phyloP scores from a whole-genome alignment of 108 stramenopile species.

The Cyclotella atomus region DNA sequence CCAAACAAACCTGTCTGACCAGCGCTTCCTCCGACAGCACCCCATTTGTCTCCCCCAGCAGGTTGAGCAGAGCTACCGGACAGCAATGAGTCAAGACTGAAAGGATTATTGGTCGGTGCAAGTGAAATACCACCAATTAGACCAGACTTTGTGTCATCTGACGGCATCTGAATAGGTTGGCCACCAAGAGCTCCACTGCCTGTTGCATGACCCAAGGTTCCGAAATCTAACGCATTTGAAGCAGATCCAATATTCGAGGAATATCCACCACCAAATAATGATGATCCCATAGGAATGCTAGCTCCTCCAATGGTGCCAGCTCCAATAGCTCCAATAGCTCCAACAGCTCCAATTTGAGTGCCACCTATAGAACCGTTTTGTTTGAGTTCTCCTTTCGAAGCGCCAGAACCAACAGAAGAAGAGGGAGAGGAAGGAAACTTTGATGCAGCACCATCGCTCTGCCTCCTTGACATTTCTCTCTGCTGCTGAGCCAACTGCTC shows the following conservation, averaged over 20 bases:
- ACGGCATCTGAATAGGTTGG: constrained; percentile 33
- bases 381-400: constrained; percentile 22
- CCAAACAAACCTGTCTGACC: constrained; percentile 46
- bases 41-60: constrained; percentile 38
- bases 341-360: not conserved
- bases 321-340: constrained; percentile 14
- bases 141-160: constrained; percentile 14
- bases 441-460: not conserved
- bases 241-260: constrained; percentile 19
- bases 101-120: constrained; percentile 26
- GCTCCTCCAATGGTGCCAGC: constrained; percentile 13
- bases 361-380: no score
- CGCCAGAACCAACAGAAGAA: constrained; percentile 39
- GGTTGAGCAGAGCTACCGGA: constrained; percentile 8
- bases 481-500: constrained; percentile 43
- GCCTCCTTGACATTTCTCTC: constrained; percentile 30
- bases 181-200: constrained; percentile 50
- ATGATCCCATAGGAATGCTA: constrained; percentile 35
- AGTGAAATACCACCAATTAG: constrained; percentile 49
- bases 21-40: constrained; percentile 50
- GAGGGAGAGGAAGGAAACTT: constrained; percentile 24
- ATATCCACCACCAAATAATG: constrained; percentile 40
- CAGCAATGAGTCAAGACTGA: constrained; percentile 33
- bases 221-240: constrained; percentile 38
- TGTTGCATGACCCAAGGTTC: constrained; percentile 30